A percentile compares a stretch with the other conserved stretches of the same genome.
Evolutionary conservation across 1,284 basidiomycete species (phyloP).

Genomic region (Ceratobasidium sp.): DNA sequence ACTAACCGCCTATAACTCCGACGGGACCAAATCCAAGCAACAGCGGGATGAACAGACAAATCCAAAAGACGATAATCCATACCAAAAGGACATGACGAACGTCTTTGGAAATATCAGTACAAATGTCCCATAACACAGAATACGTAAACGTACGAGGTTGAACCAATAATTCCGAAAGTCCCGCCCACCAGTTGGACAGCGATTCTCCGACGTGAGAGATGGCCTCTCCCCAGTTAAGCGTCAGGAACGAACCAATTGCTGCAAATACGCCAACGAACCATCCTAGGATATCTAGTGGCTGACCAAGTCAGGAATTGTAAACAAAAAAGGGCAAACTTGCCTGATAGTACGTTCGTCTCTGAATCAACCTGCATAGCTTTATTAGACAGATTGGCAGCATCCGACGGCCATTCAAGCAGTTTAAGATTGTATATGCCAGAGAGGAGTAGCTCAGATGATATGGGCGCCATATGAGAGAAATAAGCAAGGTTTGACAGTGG

Average conservation of each 20-base stretch:
- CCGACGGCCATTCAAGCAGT: constrained; percentile 1
- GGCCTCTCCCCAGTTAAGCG: background rate
- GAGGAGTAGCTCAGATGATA: constrained; percentile 1
- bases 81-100: constrained; percentile 19
- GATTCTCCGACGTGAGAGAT: background rate
- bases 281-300: background rate
- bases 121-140: background rate
- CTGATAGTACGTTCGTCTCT: background rate
- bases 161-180: constrained; percentile 13
- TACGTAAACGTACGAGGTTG: constrained; percentile 20
- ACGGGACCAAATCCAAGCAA: constrained; percentile 27
- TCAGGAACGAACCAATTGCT: constrained; percentile 1
- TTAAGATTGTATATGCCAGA: background rate
- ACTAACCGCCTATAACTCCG: constrained; percentile 17
- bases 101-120: background rate
- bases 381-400: background rate
- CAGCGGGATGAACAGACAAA: constrained; percentile 11
- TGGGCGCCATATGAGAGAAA: constrained; percentile 16
- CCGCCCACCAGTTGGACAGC: constrained; percentile 1
- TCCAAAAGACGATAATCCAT: constrained; percentile 30
- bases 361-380: background rate
- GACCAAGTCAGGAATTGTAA: background rate
- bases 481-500: background rate
- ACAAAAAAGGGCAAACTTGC: background rate
- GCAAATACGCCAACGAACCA: constrained; percentile 15